phyloP scores from a whole-genome alignment of 176 grass and related monocot genomes.

The Pontederia paniculata region DNA sequence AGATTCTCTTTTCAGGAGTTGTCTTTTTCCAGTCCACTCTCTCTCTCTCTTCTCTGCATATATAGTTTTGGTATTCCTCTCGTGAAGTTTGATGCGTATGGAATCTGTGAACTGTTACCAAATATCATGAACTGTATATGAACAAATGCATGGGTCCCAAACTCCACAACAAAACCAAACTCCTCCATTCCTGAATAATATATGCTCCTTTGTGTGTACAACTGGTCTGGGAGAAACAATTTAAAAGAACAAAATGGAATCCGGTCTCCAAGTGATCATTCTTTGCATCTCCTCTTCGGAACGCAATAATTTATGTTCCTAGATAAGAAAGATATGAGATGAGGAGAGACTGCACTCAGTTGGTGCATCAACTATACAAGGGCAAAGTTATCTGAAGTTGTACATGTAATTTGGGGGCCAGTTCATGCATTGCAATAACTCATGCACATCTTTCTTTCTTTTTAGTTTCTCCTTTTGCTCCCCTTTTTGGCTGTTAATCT shows the following conservation, averaged over 20 bases:
- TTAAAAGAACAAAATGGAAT: neutral
- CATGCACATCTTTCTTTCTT: too few species aligned
- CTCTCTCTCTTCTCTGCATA: neutral
- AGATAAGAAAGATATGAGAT: neutral
- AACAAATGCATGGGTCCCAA: neutral
- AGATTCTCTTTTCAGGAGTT: neutral
- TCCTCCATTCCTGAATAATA: neutral
- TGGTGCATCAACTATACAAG: too few species aligned
- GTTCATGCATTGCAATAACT: too few species aligned
- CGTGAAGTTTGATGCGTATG: neutral
- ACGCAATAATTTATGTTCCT: neutral
- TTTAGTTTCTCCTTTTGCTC: neutral
- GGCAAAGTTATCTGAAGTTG: too few species aligned
- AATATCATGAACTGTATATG: constrained; percentile 4
- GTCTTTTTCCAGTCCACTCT: neutral
- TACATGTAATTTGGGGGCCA: too few species aligned
- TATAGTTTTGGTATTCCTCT: neutral
- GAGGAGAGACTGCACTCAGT: neutral
- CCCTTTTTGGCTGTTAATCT: neutral
- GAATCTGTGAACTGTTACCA: neutral
- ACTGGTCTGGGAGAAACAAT: neutral
- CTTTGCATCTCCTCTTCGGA: neutral
- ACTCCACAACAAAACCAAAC: neutral
- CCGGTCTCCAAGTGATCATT: neutral
- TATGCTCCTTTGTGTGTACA: too few species aligned